Conservation (phyloP, 176 grass and related monocot genomes). For the Thalia dealbata region DNA sequence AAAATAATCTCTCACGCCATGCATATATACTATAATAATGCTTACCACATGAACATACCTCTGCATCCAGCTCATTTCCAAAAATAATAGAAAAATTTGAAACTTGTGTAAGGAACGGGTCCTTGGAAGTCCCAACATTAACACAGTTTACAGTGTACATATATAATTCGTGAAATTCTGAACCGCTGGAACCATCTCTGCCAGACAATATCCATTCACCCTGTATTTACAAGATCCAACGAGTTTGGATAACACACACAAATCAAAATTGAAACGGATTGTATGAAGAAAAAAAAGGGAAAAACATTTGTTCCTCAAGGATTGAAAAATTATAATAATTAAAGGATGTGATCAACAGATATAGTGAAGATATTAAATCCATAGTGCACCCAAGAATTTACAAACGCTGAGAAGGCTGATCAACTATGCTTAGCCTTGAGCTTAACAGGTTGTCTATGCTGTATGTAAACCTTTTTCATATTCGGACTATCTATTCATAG, state of each 20-base stretch:
- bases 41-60: constrained; percentile 32
- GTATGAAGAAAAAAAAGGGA: neutral
- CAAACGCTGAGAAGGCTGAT: neutral
- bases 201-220: constrained; percentile 98
- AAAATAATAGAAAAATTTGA: constrained; percentile 85
- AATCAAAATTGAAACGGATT: neutral
- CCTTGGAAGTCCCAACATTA: constrained; percentile 65
- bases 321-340: neutral
- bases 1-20: neutral
- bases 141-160: constrained; percentile 87
- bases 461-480: too few relatives aligned
- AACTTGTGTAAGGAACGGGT: constrained; percentile 75
- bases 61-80: constrained; percentile 99
- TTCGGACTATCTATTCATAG: neutral
- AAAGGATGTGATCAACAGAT: neutral
- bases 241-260: neutral
- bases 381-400: neutral
- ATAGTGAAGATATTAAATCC: neutral
- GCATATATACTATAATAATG: neutral
- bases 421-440: neutral
- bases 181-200: constrained; percentile 38
- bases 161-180: constrained; percentile 53
- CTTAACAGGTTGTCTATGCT: too few relatives aligned
- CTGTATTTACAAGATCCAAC: constrained; percentile 29
- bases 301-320: neutral